Conservation (phyloP, 1,284 basidiomycete genomes). For the Erythrobasidium hasegawianum region DNA sequence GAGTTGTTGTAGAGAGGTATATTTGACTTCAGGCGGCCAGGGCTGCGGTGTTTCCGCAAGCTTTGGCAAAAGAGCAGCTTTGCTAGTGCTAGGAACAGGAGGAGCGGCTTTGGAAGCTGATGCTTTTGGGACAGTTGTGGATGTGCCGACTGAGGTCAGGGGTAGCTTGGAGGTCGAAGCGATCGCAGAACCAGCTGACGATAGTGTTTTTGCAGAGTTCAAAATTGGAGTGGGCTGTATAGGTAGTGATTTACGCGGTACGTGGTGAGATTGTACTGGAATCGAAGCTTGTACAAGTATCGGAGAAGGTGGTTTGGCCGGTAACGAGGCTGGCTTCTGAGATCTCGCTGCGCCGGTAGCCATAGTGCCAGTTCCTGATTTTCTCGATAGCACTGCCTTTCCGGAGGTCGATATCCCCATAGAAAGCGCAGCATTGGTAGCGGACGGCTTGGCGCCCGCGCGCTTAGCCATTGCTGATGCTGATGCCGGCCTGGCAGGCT, state of each 20-base stretch:
- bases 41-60: neutral
- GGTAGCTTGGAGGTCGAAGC: neutral
- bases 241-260: neutral
- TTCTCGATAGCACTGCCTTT: too few relatives aligned
- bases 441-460: too few relatives aligned
- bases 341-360: too few relatives aligned
- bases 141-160: too few relatives aligned
- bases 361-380: too few relatives aligned
- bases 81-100: too few relatives aligned
- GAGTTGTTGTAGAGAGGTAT: neutral
- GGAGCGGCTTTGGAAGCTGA: neutral
- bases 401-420: too few relatives aligned
- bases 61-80: neutral
- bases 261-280: neutral
- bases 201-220: neutral
- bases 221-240: neutral
- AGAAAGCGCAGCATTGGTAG: too few relatives aligned
- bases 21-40: neutral
- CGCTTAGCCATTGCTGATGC: too few relatives aligned
- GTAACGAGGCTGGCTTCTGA: too few relatives aligned
- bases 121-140: neutral
- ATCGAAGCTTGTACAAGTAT: neutral
- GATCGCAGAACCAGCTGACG: constrained; percentile 6
- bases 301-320: too few relatives aligned
- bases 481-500: too few relatives aligned